A percentile compares a stretch with the other conserved stretches of the same genome.
Evolutionary conservation across 2,329 filamentous ascomycete genomes (phyloP).

Genomic region (Cytospora piceae): DNA sequence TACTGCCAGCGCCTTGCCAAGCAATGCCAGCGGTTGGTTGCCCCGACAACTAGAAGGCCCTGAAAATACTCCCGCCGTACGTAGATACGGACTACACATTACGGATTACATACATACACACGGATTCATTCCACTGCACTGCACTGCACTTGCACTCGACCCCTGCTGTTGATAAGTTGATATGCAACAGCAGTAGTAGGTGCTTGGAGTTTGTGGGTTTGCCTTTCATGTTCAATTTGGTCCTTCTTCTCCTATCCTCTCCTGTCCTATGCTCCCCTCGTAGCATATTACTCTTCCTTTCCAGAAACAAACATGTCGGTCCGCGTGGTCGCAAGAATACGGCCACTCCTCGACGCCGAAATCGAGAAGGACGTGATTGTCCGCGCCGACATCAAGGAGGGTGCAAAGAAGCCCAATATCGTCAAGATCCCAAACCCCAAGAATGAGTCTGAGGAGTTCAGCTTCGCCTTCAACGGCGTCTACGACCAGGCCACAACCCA

Average conservation of each 20-base stretch:
- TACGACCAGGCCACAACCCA: constrained; percentile 82
- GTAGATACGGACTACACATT: background rate
- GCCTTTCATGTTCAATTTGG: background rate
- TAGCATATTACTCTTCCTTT: background rate
- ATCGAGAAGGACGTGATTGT: constrained; percentile 88
- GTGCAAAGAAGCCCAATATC: constrained; percentile 65
- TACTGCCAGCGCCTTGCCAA: background rate
- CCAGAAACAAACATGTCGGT: constrained; percentile 59
- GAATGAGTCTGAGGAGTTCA: constrained; percentile 88
- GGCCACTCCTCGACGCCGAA: constrained; percentile 85
- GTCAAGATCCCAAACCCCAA: constrained; percentile 93
- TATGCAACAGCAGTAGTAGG: background rate
- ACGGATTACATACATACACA: background rate
- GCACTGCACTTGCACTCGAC: background rate
- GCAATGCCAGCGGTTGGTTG: background rate
- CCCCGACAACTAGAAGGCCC: constrained; percentile 19
- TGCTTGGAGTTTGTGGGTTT: background rate
- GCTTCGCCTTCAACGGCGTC: constrained; percentile 92
- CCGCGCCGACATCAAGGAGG: constrained; percentile 63
- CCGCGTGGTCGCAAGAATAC: constrained; percentile 86
- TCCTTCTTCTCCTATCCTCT: background rate
- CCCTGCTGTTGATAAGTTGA: background rate
- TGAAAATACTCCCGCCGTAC: background rate
- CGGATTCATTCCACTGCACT: background rate
- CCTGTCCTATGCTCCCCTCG: background rate